Percentiles rank a stretch among this genome's conserved stretches.
Evolutionary conservation across 805 yeast species (phyloP).

Genomic region (Kluyveromyces nonfermentans): DNA sequence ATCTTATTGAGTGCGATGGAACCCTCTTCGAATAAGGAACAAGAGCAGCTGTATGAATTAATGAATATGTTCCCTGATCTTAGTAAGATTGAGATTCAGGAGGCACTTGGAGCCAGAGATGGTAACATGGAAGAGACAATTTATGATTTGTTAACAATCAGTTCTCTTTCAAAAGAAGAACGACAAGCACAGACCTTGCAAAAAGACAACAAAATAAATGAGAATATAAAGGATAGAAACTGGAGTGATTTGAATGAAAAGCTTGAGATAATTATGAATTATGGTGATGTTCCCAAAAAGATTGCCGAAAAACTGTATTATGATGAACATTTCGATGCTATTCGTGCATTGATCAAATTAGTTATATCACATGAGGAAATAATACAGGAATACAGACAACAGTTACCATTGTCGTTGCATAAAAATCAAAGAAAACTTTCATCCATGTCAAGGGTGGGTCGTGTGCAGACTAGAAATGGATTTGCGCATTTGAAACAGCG

Average conservation of each 20-base stretch:
- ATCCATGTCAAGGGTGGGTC: slow-evolving; percentile 21
- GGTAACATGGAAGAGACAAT: slow-evolving; percentile 24
- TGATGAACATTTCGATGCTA: slow-evolving; percentile 22
- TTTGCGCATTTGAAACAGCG: slow-evolving; percentile 10
- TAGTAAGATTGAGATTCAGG: slow-evolving; percentile 24
- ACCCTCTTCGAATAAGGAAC: background rate
- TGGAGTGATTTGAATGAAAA: slow-evolving; percentile 12
- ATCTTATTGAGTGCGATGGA: slow-evolving; percentile 18
- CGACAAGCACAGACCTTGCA: slow-evolving; percentile 7
- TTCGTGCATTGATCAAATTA: slow-evolving; percentile 32
- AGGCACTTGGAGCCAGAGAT: slow-evolving; percentile 23
- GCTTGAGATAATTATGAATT: slow-evolving; percentile 14
- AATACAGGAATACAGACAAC: background rate
- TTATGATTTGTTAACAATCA: slow-evolving; percentile 13
- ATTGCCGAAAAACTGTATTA: slow-evolving; percentile 22
- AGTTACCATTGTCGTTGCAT: background rate
- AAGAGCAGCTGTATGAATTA: slow-evolving; percentile 15
- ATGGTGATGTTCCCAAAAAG: slow-evolving; percentile 12
- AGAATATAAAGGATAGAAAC: background rate
- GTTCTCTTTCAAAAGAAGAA: slow-evolving; percentile 11
- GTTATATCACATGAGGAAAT: slow-evolving; percentile 15
- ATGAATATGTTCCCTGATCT: slow-evolving; percentile 40
- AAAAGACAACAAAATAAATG: background rate
- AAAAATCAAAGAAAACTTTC: too few relatives aligned
- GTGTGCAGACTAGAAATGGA: slow-evolving; percentile 29